Percentiles rank a stretch among this genome's conserved stretches.
Conservation (phyloP, 805 yeast species). For the Yarrowia divulgata region DNA sequence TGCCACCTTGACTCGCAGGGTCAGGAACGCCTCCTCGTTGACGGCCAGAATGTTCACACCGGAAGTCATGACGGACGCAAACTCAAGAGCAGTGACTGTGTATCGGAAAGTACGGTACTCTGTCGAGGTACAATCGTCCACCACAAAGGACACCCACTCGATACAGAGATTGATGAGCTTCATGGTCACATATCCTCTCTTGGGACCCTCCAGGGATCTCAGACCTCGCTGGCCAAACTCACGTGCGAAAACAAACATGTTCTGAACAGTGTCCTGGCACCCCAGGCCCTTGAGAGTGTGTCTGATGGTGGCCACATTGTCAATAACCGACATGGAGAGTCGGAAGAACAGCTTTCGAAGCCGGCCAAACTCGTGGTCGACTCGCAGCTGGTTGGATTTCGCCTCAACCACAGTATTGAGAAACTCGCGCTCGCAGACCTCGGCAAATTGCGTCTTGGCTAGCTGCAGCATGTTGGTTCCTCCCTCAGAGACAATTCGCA, state of each 20-base stretch:
- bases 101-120: slow-evolving; percentile 91
- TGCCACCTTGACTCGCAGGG: slow-evolving; percentile 81
- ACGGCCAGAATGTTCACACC: slow-evolving; percentile 87
- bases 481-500: slow-evolving; percentile 72
- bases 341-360: slow-evolving; percentile 72
- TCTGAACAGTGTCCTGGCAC: slow-evolving; percentile 78
- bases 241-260: slow-evolving; percentile 75
- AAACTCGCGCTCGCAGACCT: slow-evolving; percentile 60
- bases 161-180: slow-evolving; percentile 77
- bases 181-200: slow-evolving; percentile 72
- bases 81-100: slow-evolving; percentile 95
- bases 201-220: slow-evolving; percentile 65
- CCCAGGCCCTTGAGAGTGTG: slow-evolving; percentile 63
- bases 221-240: slow-evolving; percentile 81
- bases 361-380: slow-evolving; percentile 73
- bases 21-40: slow-evolving; percentile 74
- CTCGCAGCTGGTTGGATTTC: slow-evolving; percentile 72
- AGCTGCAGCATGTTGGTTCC: slow-evolving; percentile 65
- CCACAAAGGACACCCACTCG: slow-evolving; percentile 91
- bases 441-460: slow-evolving; percentile 64
- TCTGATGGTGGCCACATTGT: slow-evolving; percentile 61
- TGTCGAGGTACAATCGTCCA: slow-evolving; percentile 93
- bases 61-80: slow-evolving; percentile 91
- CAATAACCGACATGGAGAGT: slow-evolving; percentile 69
- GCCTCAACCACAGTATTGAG: slow-evolving; percentile 60